Evolutionary conservation across 257 asterid genomes (phyloP), one percentile per base, ranked within the genome.

Genomic region (Solanum arcanum): DNA sequence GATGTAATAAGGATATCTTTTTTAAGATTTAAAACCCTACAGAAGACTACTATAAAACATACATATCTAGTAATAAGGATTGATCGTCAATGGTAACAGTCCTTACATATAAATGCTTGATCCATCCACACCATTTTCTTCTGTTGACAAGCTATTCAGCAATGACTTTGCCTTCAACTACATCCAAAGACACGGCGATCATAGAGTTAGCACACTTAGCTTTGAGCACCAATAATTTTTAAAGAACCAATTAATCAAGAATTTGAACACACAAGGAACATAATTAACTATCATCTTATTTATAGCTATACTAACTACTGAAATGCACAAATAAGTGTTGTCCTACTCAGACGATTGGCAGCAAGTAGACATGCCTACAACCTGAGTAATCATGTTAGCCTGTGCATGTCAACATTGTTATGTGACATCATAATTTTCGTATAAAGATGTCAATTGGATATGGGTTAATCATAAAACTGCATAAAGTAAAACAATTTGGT

Each of bases 111-210:
- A 97, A 90, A 97, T 94, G 12, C 87, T 91, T 33, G 98, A 88
- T 83, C 99, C 98, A 90, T 97, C 98, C 49, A 95, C 95, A 87
- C 98, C 94, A 89, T 91, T 89, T 66, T 91, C 86, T 83, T 94
- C 93, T 88, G 86, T 95, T 12, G 94, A 86, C 88, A 97, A 90
- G 90, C 91, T 89, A 88, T 91, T 94, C 60, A 97, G 94, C 92
- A 89, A 88, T 77, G 87, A 84, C 92, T 90, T 93, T 68, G 99
- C 99, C 91, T 94, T 97, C 89, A 93, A 89, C 99, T 96, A 93
- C 92, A 94, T n/a, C 62, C 60, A 84, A 80, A 46, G 31, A 91
- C 60, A 87, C 2, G 12, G 23, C 11, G 7, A 81, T 31, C 69
- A 52, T 81, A 31, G 1, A 31, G 85, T 49, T 52, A 49, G 31